Percentiles rank a stretch among this genome's conserved stretches.
These are phyloP conservation scores for Fusarium sp. DNA, from an alignment of 2,329 filamentous ascomycete species.

Conservation along the genomic window DNA sequence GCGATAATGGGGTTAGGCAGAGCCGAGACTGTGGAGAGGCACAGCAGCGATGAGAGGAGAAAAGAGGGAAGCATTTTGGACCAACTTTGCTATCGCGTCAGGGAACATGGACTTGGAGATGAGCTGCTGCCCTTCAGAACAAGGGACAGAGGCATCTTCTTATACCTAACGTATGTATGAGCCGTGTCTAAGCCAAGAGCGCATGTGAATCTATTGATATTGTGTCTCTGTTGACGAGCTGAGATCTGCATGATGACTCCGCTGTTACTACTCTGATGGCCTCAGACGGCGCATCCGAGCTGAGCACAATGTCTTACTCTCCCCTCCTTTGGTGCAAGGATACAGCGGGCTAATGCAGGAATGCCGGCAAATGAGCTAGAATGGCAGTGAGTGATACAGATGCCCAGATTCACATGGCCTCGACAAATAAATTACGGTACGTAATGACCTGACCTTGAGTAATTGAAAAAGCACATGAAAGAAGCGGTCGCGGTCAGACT, in stretches of 20 bases:
- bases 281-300: slow-evolving; percentile 1
- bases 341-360: slow-evolving; percentile 1
- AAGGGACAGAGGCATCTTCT: background rate
- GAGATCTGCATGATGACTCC: slow-evolving; percentile 7
- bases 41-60: slow-evolving; percentile 23
- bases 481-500: background rate
- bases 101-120: too few relatives aligned
- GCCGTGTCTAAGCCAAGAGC: background rate
- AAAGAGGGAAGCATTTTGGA: slow-evolving; percentile 29
- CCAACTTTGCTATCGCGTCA: background rate
- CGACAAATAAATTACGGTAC: background rate
- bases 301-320: slow-evolving; percentile 11
- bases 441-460: background rate
- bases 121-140: background rate
- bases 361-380: background rate
- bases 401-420: background rate
- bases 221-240: background rate
- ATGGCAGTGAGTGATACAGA: background rate
- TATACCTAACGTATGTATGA: background rate
- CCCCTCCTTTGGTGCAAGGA: background rate
- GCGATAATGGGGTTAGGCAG: slow-evolving; percentile 3
- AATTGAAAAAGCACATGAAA: background rate
- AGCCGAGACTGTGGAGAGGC: slow-evolving; percentile 25
- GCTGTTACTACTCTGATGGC: background rate
- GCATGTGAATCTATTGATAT: background rate